A percentile compares a stretch with the other conserved stretches of the same genome.
These are phyloP conservation scores for Chlamydomonas schloesseri DNA, from an alignment of 139 green algal species.

Conservation along the genomic window DNA sequence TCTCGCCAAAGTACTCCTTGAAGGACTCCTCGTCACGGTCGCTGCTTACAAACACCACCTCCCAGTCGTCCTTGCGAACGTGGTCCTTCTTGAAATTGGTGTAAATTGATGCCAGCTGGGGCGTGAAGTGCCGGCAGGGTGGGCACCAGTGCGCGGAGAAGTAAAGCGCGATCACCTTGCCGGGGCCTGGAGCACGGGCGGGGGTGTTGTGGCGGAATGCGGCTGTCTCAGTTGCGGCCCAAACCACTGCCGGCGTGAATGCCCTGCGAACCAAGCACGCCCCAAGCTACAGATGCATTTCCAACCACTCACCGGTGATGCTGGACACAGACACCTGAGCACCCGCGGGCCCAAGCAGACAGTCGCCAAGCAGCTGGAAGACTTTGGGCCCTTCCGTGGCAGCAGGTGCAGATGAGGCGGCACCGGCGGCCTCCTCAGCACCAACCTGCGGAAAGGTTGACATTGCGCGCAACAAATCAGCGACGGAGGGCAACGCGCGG, in stretches of 20 bases:
- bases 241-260: no score
- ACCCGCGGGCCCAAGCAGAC: not conserved
- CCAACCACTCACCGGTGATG: constrained; percentile 27
- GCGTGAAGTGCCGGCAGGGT: constrained; percentile 47
- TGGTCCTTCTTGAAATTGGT: constrained; percentile 1
- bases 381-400: not conserved
- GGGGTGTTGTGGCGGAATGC: no score
- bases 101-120: constrained; percentile 27
- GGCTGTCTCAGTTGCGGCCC: no score
- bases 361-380: not conserved
- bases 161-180: constrained; percentile 35
- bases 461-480: no score
- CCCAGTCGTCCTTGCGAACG: not conserved
- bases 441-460: not conserved
- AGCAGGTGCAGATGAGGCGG: not conserved
- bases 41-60: constrained; percentile 36
- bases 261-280: no score
- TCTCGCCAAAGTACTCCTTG: constrained; percentile 39
- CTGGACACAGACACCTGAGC: constrained; percentile 1
- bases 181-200: constrained; percentile 12
- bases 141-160: constrained; percentile 50
- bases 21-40: constrained; percentile 45
- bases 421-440: constrained; percentile 4
- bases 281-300: no score
- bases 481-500: no score